phyloP scores from a whole-genome alignment of 2,329 filamentous ascomycete species.

The Xylariaceae sp. region DNA sequence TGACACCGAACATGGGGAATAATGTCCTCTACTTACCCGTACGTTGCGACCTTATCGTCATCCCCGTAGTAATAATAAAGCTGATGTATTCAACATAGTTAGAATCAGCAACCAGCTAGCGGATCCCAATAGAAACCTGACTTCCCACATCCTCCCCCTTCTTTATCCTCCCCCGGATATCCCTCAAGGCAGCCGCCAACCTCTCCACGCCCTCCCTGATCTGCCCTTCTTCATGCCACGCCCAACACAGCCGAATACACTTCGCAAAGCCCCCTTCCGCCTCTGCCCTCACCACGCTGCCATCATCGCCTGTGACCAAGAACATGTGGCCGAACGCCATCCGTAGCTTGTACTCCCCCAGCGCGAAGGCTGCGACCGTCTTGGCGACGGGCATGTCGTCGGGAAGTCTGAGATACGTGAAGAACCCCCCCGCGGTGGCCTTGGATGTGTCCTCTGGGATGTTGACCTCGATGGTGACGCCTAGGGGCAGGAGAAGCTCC shows the following conservation, averaged over 20 bases:
- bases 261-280: constrained; percentile 37
- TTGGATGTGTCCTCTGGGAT: neutral
- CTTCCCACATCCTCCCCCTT: constrained; percentile 7
- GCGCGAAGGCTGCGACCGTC: constrained; percentile 39
- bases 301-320: constrained; percentile 33
- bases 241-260: constrained; percentile 50
- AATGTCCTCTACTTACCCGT: too few species aligned
- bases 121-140: constrained; percentile 6
- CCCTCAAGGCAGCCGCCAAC: constrained; percentile 26
- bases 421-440: constrained; percentile 54
- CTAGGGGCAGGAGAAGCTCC: constrained; percentile 16
- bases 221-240: constrained; percentile 51
- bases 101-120: too few species aligned
- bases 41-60: too few species aligned
- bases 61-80: too few species aligned
- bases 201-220: constrained; percentile 53
- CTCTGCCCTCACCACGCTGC: constrained; percentile 25
- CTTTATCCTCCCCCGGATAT: constrained; percentile 7
- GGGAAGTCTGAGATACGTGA: constrained; percentile 59
- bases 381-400: constrained; percentile 29
- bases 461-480: constrained; percentile 11
- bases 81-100: too few species aligned
- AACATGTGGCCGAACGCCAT: constrained; percentile 55
- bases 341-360: constrained; percentile 49
- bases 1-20: too few species aligned